Evolutionary conservation across 2,329 filamentous ascomycete species (phyloP).

Genomic region (Falciphora oryzae): DNA sequence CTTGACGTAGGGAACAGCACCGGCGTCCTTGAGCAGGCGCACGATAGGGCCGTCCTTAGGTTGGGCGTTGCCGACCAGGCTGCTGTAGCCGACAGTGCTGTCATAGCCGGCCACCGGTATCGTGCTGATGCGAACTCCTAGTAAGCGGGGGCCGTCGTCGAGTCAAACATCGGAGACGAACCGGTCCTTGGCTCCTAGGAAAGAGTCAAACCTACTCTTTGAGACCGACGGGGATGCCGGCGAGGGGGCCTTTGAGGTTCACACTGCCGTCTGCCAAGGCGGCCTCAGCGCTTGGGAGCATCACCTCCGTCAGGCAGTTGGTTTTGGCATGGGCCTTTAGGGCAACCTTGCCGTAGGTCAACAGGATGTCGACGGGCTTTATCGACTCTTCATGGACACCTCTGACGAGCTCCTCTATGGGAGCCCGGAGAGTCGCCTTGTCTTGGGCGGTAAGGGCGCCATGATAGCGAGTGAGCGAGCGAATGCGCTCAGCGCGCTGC

Average conservation of each 20-base stretch:
- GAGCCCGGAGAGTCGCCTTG: conserved; percentile 59
- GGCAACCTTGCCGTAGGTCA: conserved; percentile 73
- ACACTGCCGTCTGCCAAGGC: conserved; percentile 56
- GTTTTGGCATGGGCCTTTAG: conserved; percentile 78
- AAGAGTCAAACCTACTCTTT: conserved; percentile 49
- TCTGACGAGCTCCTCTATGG: conserved; percentile 72
- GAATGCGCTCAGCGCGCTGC: conserved; percentile 65
- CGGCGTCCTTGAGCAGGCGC: conserved; percentile 75
- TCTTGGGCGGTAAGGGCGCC: conserved; percentile 60
- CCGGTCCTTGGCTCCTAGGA: background rate
- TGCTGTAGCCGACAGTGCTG: conserved; percentile 73
- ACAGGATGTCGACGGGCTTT: conserved; percentile 68
- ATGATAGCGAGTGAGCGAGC: conserved; percentile 59
- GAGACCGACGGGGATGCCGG: conserved; percentile 79
- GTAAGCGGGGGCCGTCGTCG: background rate
- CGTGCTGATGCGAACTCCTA: conserved; percentile 27
- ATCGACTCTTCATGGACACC: conserved; percentile 64
- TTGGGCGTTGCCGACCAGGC: conserved; percentile 60
- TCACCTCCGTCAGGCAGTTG: conserved; percentile 83
- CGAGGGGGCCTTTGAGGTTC: conserved; percentile 75
- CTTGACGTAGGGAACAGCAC: conserved; percentile 88
- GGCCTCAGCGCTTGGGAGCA: conserved; percentile 70
- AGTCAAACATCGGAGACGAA: background rate
- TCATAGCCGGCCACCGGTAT: conserved; percentile 81
- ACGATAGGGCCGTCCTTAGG: conserved; percentile 66